Evolutionary conservation across 768 basidiomycete species (phyloP).

Genomic region (Mycena sanguinolenta): DNA sequence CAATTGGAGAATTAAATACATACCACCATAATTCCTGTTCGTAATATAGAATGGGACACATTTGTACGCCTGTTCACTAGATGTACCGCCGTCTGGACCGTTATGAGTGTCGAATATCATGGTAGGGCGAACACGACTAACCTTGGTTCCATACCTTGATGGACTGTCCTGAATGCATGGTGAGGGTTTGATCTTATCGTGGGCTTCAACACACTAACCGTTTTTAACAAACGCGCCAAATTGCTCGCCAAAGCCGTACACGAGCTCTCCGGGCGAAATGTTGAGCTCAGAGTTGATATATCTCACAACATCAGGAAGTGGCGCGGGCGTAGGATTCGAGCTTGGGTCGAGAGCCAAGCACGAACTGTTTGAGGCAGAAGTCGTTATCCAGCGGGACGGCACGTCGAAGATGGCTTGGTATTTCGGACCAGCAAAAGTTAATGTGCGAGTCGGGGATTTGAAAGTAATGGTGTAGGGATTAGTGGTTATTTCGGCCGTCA

Average conservation of each 20-base stretch:
- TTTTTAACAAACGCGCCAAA: conserved; percentile 85
- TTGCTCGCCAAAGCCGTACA: conserved; percentile 83
- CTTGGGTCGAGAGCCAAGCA: conserved; percentile 69
- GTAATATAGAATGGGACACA: conserved; percentile 79
- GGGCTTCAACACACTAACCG: conserved; percentile 55
- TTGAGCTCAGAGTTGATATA: conserved; percentile 73
- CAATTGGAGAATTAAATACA: conserved; percentile 11
- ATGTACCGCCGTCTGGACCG: conserved; percentile 73
- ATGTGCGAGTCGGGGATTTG: conserved; percentile 60
- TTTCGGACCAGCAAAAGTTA: conserved; percentile 66
- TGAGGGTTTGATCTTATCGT: conserved; percentile 35
- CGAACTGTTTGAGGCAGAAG: conserved; percentile 66
- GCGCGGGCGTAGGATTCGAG: conserved; percentile 66
- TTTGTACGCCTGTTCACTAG: conserved; percentile 77
- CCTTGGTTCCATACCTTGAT: conserved; percentile 77
- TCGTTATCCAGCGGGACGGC: conserved; percentile 65
- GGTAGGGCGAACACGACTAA: conserved; percentile 3
- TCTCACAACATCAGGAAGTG: conserved; percentile 56
- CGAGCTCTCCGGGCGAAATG: conserved; percentile 75
- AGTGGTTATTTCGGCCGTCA: conserved; percentile 68
- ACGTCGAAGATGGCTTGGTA: conserved; percentile 70
- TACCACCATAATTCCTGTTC: conserved; percentile 72
- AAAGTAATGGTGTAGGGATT: conserved; percentile 76
- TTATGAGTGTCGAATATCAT: not conserved
- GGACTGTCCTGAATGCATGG: conserved; percentile 57